Evolutionary conservation across 371 early-diverging fungal genomes (phyloP).

Genomic region (Conidiobolus coronatus): DNA sequence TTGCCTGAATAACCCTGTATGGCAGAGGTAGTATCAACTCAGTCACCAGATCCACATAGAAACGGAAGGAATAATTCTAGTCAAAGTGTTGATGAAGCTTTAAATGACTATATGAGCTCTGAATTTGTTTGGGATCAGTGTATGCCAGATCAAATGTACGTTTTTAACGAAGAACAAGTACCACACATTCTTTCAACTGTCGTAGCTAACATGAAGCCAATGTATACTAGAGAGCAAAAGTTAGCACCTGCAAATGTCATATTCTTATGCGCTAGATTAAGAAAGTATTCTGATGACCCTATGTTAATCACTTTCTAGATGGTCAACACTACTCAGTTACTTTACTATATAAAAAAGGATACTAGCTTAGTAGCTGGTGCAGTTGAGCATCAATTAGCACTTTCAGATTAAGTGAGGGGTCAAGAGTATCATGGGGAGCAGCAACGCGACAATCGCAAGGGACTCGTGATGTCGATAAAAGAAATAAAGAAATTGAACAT

Average conservation of each 20-base stretch:
- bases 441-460: too few relatives aligned
- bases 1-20: too few relatives aligned
- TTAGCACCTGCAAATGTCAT: conserved; percentile 63
- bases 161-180: conserved; percentile 44
- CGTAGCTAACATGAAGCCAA: conserved; percentile 32
- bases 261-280: conserved; percentile 69
- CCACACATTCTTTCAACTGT: conserved; percentile 42
- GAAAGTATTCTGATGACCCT: conserved; percentile 11
- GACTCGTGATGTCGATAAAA: too few relatives aligned
- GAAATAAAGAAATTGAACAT: too few relatives aligned
- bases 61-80: not conserved
- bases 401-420: too few relatives aligned
- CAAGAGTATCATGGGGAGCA: too few relatives aligned
- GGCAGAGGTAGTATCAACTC: too few relatives aligned
- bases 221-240: conserved; percentile 22
- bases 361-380: conserved; percentile 33
- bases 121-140: conserved; percentile 58
- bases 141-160: conserved; percentile 74
- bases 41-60: too few relatives aligned
- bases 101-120: not conserved
- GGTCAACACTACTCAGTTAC: conserved; percentile 43
- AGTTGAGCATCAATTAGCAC: conserved; percentile 22
- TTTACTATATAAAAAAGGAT: conserved; percentile 62
- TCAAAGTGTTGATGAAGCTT: not conserved
- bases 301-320: conserved; percentile 53